Base-by-base conservation (phyloP, 345 rosid species). In the Eucalyptus dawsonii region DNA sequence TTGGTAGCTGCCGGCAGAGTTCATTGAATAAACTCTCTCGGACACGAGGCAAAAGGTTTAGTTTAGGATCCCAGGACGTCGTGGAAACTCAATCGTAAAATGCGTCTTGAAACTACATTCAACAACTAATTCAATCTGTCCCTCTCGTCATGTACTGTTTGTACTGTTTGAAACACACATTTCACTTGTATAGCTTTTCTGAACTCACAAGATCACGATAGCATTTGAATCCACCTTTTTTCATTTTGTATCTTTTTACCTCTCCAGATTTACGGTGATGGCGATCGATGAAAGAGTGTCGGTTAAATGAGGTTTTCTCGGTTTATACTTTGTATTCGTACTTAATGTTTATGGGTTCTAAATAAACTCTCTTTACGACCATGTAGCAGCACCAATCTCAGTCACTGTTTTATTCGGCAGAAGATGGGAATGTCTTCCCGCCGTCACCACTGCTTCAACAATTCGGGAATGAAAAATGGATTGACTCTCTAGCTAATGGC, bases 1-100 rank as follows among this genome's bases (percentile, higher is more conserved):
- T 89, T 97, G 99, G 96, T 96, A 91, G 94, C 45, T 40, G 85
- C 29, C 6, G 9, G 85, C 47, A 22, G 29, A 11, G 24, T 76
- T 76, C 29, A 40, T 40, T 21, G 14, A 21, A 22, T 76, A 11
- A 40, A 40, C 47, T 40, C 15, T 76, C 85, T 40, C 25, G 44
- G 42, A 76, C 47, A 40, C 3, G 47, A 76, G 85, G 83, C 83
- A 76, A 40, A 76, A 76, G 42, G 29, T 40, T 21, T 42, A 21
- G 47, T 40, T 37, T 40, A 76, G 85, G 47, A 76, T 40, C 47
- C 85, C 9, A 40, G 47, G 24, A 40, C 29, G 27, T 12, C 5
- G 47, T 44, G 4, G 47, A 21, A 40, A 76, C 83, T 76, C 47
- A 11, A 76, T 22, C 47, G 7, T 21, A 25, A 31, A 65, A 6